phyloP scores from a whole-genome alignment of 208 protist species.

The Entamoeba histolytica region DNA sequence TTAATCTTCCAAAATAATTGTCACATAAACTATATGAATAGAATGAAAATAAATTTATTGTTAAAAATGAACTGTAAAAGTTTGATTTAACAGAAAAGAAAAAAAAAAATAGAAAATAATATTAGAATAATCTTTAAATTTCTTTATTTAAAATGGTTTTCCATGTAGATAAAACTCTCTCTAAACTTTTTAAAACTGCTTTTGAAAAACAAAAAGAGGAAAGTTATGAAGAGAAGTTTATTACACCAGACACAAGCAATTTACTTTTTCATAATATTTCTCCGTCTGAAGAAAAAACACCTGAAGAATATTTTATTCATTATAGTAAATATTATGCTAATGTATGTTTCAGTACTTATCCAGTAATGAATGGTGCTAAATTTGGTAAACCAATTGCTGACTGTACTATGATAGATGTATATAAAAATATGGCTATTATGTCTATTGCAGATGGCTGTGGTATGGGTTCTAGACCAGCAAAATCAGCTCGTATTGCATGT shows the following conservation, averaged over 20 bases:
- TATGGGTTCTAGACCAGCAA: neutral
- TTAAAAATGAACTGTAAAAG: too few species aligned
- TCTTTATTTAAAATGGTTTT: neutral
- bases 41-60: too few species aligned
- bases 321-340: neutral
- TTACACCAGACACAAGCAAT: neutral
- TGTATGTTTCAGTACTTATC: neutral
- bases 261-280: neutral
- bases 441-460: neutral
- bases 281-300: neutral
- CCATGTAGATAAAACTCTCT: neutral
- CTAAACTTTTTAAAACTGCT: neutral
- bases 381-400: neutral
- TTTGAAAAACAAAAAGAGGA: neutral
- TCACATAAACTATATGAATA: too few species aligned
- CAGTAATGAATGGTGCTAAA: neutral
- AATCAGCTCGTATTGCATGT: neutral
- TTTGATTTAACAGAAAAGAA: too few species aligned
- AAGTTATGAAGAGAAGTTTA: neutral
- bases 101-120: too few species aligned
- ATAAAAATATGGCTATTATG: neutral
- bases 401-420: neutral
- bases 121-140: too few species aligned
- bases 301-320: neutral
- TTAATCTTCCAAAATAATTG: too few species aligned